phyloP scores from a whole-genome alignment of 1,284 basidiomycete species.

The Microbotryomycetes sp. region DNA sequence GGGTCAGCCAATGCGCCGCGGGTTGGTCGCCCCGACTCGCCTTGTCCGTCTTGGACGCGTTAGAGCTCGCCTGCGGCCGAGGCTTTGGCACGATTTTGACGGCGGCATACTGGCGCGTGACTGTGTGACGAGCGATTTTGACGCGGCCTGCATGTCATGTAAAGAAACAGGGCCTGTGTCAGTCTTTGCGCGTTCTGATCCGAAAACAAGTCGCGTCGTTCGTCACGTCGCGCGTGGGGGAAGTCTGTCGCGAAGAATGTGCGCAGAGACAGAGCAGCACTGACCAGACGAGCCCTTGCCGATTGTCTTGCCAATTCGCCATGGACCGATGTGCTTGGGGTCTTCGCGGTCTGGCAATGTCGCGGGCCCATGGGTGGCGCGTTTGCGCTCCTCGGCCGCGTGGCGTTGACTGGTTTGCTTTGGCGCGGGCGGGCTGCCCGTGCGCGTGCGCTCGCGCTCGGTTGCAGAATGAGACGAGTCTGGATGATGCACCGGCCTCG shows the following conservation, averaged over 20 bases:
- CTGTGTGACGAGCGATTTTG: slow-evolving; percentile 78
- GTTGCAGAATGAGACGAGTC: neutral
- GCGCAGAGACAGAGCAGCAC: slow-evolving; percentile 26
- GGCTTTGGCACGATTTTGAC: slow-evolving; percentile 94
- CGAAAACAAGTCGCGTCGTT: slow-evolving; percentile 2
- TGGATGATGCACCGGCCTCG: neutral
- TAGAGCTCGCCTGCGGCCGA: slow-evolving; percentile 58
- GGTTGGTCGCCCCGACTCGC: slow-evolving; percentile 13
- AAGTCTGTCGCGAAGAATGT: neutral
- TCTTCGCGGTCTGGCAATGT: slow-evolving; percentile 27
- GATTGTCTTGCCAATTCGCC: slow-evolving; percentile 88
- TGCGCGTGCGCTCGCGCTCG: no score
- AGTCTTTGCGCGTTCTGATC: no score
- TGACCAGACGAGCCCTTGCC: slow-evolving; percentile 83
- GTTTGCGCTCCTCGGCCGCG: neutral
- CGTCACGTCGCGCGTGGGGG: no score
- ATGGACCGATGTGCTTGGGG: slow-evolving; percentile 64
- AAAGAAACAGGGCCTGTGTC: no score
- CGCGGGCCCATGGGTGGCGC: neutral
- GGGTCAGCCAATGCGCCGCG: neutral
- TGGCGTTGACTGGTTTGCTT: neutral
- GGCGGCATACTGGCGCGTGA: slow-evolving; percentile 83
- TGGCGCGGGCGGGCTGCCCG: neutral
- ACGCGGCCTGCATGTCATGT: slow-evolving; percentile 63
- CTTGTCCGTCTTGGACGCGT: slow-evolving; percentile 57